Evolutionary conservation across 202 grass and related monocot genomes (phyloP).

Genomic region (Setaria italica): DNA sequence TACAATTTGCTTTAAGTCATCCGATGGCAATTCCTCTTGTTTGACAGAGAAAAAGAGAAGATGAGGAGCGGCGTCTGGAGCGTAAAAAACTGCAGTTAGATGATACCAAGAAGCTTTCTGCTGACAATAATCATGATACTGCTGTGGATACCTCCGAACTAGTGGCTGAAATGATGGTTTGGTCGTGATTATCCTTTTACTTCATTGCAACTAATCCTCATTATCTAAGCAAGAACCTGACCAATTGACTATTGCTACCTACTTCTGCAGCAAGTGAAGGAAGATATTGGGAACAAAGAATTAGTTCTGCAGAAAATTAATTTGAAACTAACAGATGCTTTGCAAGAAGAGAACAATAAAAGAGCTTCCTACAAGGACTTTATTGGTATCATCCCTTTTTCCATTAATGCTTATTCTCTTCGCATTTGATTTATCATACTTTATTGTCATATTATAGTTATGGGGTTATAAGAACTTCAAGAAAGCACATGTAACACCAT

Average conservation of each 20-base stretch:
- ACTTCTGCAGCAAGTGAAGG: conserved; percentile 63
- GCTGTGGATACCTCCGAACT: conserved; percentile 68
- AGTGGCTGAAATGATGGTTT: conserved; percentile 73
- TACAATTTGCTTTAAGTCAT: conserved; percentile 7
- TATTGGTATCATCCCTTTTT: conserved; percentile 58
- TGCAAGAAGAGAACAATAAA: conserved; percentile 55
- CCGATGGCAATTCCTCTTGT: conserved; percentile 29
- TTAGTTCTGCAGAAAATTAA: conserved; percentile 65
- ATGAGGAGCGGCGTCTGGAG: conserved; percentile 51
- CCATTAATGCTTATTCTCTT: not conserved
- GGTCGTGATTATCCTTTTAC: conserved; percentile 33
- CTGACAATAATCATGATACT: conserved; percentile 53
- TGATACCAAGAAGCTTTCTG: conserved; percentile 62
- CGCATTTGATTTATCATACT: not conserved
- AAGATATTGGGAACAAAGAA: conserved; percentile 61
- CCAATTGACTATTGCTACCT: conserved; percentile 29
- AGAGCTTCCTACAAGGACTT: conserved; percentile 57
- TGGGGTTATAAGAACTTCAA: not conserved
- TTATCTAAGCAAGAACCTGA: conserved; percentile 39
- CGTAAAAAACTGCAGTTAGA: conserved; percentile 61
- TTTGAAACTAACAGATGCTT: conserved; percentile 51
- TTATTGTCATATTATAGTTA: not conserved
- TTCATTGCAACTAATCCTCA: not conserved
- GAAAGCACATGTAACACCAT: not conserved
- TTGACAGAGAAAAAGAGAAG: conserved; percentile 60